A percentile compares a stretch with the other conserved stretches of the same genome.
Conservation (phyloP, 768 basidiomycete genomes). For the Sarcodon sp. region DNA sequence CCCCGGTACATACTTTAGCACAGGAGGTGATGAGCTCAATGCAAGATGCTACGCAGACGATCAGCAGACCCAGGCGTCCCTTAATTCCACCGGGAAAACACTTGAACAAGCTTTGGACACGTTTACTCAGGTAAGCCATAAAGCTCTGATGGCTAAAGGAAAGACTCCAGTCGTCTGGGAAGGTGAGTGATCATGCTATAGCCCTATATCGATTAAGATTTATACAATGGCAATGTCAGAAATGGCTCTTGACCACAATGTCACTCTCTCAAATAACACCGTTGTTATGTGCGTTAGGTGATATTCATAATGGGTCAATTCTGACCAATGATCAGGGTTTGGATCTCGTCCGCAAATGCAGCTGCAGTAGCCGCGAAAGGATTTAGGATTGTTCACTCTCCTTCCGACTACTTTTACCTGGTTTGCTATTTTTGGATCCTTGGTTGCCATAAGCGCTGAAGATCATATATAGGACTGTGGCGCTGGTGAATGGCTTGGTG, state of each 20-base stretch:
- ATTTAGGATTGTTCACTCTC: slow-evolving; percentile 49
- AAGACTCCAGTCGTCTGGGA: slow-evolving; percentile 41
- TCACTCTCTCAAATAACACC: slow-evolving; percentile 23
- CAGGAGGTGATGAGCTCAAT: slow-evolving; percentile 39
- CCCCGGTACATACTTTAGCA: slow-evolving; percentile 24
- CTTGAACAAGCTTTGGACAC: slow-evolving; percentile 25
- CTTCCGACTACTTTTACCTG: slow-evolving; percentile 72
- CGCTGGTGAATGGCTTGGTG: slow-evolving; percentile 56
- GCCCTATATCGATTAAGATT: no score
- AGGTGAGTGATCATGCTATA: neutral
- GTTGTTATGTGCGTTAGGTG: slow-evolving; percentile 34
- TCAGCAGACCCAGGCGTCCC: slow-evolving; percentile 15
- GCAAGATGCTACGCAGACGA: slow-evolving; percentile 25
- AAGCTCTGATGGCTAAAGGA: slow-evolving; percentile 16
- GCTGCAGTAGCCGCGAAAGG: slow-evolving; percentile 47
- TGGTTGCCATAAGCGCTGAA: slow-evolving; percentile 1
- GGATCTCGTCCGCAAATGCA: slow-evolving; percentile 56
- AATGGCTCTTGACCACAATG: slow-evolving; percentile 23
- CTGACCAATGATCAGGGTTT: slow-evolving; percentile 31
- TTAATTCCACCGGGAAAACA: slow-evolving; percentile 20
- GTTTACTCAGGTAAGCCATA: slow-evolving; percentile 23
- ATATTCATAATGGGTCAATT: slow-evolving; percentile 1
- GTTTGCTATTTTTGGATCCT: slow-evolving; percentile 14
- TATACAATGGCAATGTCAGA: slow-evolving; percentile 3
- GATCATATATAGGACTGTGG: slow-evolving; percentile 42